Evolutionary conservation across 169 alveolate genomes (phyloP).

Genomic region (Plasmodium gallinaceum): DNA sequence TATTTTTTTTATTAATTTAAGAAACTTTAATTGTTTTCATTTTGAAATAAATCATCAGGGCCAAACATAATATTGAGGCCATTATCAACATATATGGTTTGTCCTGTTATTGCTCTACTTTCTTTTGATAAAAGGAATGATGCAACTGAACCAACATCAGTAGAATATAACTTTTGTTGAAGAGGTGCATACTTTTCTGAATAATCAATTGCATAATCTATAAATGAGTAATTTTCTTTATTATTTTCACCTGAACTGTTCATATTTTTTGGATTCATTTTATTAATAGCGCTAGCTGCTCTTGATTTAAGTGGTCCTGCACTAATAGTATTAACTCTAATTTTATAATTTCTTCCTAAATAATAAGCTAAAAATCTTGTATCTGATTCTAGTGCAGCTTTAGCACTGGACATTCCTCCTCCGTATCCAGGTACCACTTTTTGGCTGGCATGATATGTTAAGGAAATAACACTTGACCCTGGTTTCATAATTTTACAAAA

Average conservation of each 20-base stretch:
- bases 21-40: not conserved
- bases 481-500: conserved; percentile 84
- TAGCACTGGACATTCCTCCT: conserved; percentile 90
- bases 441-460: conserved; percentile 85
- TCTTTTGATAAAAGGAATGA: conserved; percentile 80
- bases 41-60: conserved; percentile 71
- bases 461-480: conserved; percentile 81
- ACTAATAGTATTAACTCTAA: conserved; percentile 86
- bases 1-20: not conserved
- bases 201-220: conserved; percentile 87
- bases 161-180: conserved; percentile 75
- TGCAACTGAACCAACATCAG: conserved; percentile 83
- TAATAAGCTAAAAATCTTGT: conserved; percentile 87
- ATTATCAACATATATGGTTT: conserved; percentile 83
- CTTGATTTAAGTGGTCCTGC: conserved; percentile 89
- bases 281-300: conserved; percentile 83
- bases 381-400: conserved; percentile 88
- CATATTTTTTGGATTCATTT: not conserved
- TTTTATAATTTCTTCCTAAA: conserved; percentile 81
- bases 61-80: conserved; percentile 83
- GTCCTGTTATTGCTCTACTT: conserved; percentile 83
- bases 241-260: conserved; percentile 18
- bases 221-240: conserved; percentile 84
- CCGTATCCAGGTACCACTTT: conserved; percentile 87
- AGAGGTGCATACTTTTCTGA: conserved; percentile 83